phyloP scores from a whole-genome alignment of 805 yeast species.

The Metschnikowia cubensis region DNA sequence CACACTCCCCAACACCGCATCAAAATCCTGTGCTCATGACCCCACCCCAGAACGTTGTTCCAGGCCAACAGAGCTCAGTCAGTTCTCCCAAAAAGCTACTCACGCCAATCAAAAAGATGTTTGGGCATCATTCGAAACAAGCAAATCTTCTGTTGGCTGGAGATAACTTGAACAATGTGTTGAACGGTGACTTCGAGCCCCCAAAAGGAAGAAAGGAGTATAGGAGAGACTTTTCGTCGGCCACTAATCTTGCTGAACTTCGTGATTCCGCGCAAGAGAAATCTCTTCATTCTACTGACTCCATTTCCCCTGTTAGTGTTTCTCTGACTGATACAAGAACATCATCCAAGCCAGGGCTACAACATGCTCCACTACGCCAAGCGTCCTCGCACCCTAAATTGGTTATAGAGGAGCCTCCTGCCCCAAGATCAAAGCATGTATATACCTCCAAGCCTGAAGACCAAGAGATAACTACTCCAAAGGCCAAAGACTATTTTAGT shows the following conservation, averaged over 20 bases:
- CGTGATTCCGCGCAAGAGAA: background rate
- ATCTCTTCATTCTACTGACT: background rate
- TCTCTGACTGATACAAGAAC: background rate
- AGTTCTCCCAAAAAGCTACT: constrained; percentile 36
- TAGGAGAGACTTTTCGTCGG: background rate
- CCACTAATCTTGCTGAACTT: constrained; percentile 1
- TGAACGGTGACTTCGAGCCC: constrained; percentile 13
- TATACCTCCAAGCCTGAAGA: background rate
- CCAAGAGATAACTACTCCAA: background rate
- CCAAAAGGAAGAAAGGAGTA: constrained; percentile 8
- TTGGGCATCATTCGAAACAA: constrained; percentile 18
- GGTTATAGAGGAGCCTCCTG: background rate
- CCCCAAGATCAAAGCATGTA: background rate
- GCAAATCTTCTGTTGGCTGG: constrained; percentile 6
- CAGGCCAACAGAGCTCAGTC: constrained; percentile 7
- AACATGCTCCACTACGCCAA: background rate
- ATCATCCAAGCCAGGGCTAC: background rate
- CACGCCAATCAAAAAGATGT: constrained; percentile 35
- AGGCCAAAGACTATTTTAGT: background rate
- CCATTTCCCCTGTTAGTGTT: background rate
- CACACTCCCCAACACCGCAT: background rate
- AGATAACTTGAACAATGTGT: constrained; percentile 12
- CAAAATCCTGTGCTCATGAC: constrained; percentile 1
- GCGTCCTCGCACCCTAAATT: background rate
- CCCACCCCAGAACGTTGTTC: constrained; percentile 12